These are phyloP conservation scores for Coprinopsis marcescibilis DNA, from an alignment of 768 basidiomycete genomes.

Conservation along the genomic window DNA sequence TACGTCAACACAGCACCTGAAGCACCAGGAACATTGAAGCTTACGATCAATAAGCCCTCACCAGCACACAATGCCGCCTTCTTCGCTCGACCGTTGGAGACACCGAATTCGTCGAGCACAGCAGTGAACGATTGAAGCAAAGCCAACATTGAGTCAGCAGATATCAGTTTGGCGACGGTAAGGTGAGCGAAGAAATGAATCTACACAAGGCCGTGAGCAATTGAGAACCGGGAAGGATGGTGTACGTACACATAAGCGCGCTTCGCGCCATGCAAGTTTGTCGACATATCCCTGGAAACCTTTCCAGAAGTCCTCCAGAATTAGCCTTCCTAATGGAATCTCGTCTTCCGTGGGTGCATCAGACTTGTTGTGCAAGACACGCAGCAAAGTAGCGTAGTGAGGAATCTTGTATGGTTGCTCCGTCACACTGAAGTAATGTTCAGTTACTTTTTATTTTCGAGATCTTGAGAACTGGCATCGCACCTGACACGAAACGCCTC, in stretches of 20 bases:
- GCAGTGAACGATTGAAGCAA: slow-evolving; percentile 80
- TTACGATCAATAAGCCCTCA: slow-evolving; percentile 72
- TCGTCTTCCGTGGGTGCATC: slow-evolving; percentile 32
- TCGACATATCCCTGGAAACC: slow-evolving; percentile 87
- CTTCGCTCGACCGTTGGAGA: slow-evolving; percentile 80
- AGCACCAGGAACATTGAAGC: slow-evolving; percentile 12
- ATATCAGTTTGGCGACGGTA: slow-evolving; percentile 68
- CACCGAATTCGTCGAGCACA: slow-evolving; percentile 86
- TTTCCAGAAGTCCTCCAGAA: slow-evolving; percentile 87
- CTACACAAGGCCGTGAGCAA: slow-evolving; percentile 34
- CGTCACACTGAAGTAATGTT: slow-evolving; percentile 52
- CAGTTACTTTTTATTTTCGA: slow-evolving; percentile 5
- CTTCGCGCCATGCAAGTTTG: slow-evolving; percentile 86
- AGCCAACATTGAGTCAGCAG: slow-evolving; percentile 70
- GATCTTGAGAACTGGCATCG: no score
- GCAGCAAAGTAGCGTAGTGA: slow-evolving; percentile 77
- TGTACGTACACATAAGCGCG: slow-evolving; percentile 75
- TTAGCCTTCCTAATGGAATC: slow-evolving; percentile 55
- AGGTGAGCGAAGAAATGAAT: slow-evolving; percentile 92
- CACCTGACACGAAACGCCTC: slow-evolving; percentile 76
- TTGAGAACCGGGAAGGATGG: not conserved
- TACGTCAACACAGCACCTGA: slow-evolving; percentile 2
- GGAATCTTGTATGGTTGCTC: slow-evolving; percentile 95
- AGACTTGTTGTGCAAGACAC: slow-evolving; percentile 52
- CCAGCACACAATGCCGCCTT: slow-evolving; percentile 75